Base-by-base conservation (phyloP, 768 basidiomycete species). In the Amanita phalloides region DNA sequence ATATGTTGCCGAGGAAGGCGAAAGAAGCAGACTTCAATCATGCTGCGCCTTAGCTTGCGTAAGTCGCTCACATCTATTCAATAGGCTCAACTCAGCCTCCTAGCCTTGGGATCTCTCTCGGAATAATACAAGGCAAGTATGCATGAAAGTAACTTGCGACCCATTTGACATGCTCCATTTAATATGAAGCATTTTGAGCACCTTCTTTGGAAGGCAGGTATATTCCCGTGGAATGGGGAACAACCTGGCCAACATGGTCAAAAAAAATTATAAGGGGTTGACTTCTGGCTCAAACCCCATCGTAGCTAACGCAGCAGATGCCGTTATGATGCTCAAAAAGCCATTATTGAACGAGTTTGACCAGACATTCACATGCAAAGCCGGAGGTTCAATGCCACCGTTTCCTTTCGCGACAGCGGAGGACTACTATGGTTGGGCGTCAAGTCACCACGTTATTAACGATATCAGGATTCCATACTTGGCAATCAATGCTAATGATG, bases 1-100 rank as follows among this genome's bases (percentile, higher is more conserved):
- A 55, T 96, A 96, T 65, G 69, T 94, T 47, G 91, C 86, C 4
- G 86, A 95, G 67, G 87, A 95, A 62, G 82, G 86, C 11, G 71
- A 71, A 35, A 60, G 69, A 20, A 78, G 79, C 59, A 77, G 85
- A 54, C 64, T 92, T 30, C 66, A 66, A 49, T 79, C 82, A 3
- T 86, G 78, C 28, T 84, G 82, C 67, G 78, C 75, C 14, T 68
- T 92, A 14, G 88, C 71, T 62, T 88, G 89, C 66, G 84, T 92
- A 68, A 64, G 85, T 73, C 39, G 54, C 41, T 32, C 17, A 52
- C n/a, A 32, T 25, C 42, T 51, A 57, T 53, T 67, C 66, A 37
- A 51, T 21, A 56, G 45, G 32, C 37, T 51, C 54, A 38, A 49
- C 56, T 53, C 48, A 43, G 48, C 53, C 53, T 53, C 48, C 9